A percentile compares a stretch with the other conserved stretches of the same genome.
Evolutionary conservation across 1,284 basidiomycete species (phyloP).

Genomic region (Ustilago vetiveriae): DNA sequence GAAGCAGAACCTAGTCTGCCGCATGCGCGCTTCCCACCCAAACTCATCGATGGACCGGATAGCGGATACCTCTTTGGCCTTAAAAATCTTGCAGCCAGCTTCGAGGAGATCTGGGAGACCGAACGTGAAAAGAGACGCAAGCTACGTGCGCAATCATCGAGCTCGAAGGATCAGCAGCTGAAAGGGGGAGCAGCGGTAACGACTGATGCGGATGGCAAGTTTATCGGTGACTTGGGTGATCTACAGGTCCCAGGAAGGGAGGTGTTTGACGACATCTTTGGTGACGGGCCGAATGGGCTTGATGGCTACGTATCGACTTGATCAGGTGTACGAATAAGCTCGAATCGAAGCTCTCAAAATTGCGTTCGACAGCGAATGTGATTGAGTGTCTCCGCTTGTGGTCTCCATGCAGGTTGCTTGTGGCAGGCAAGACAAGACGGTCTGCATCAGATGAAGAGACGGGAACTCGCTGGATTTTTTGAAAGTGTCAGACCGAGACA

Average conservation of each 20-base stretch:
- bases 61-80: conserved; percentile 92
- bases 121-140: conserved; percentile 46
- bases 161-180: conserved; percentile 7
- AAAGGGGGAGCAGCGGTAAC: too few species aligned
- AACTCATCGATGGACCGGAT: conserved; percentile 86
- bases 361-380: too few species aligned
- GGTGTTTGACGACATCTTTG: conserved; percentile 66
- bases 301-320: conserved; percentile 56
- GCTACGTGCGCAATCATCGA: conserved; percentile 1
- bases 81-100: conserved; percentile 76
- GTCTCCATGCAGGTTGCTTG: too few species aligned
- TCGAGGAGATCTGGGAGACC: conserved; percentile 71
- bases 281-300: conserved; percentile 38
- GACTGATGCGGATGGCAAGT: conserved; percentile 32
- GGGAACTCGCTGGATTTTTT: too few species aligned
- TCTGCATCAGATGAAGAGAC: too few species aligned
- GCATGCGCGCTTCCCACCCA: conserved; percentile 79
- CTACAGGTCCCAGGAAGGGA: conserved; percentile 58
- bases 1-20: conserved; percentile 23
- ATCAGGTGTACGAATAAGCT: neutral
- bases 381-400: too few species aligned
- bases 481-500: too few species aligned
- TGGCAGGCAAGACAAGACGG: too few species aligned
- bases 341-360: too few species aligned
- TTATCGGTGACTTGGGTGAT: conserved; percentile 51